Evolutionary conservation across 2,329 filamentous ascomycete species (phyloP).

Genomic region (Fusarium lateritium): DNA sequence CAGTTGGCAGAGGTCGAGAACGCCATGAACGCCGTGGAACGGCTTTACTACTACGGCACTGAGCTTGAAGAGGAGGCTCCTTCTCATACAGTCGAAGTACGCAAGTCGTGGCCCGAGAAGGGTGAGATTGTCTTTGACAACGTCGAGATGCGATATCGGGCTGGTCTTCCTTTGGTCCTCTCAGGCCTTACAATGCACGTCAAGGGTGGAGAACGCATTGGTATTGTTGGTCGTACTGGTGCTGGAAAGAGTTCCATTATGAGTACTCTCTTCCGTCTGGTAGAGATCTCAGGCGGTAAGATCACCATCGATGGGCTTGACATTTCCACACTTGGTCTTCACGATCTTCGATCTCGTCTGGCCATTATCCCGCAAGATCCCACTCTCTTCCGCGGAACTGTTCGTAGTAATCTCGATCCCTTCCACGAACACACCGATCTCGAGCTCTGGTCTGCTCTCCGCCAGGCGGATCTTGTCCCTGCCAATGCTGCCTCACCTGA

Average conservation of each 20-base stretch:
- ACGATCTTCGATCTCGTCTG: conserved; percentile 81
- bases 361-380: conserved; percentile 90
- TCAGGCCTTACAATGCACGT: conserved; percentile 80
- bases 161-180: conserved; percentile 79
- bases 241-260: conserved; percentile 89
- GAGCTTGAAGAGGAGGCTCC: conserved; percentile 91
- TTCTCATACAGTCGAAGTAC: conserved; percentile 80
- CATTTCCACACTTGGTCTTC: conserved; percentile 81
- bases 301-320: conserved; percentile 77
- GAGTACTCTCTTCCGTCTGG: conserved; percentile 84
- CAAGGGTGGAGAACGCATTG: conserved; percentile 81
- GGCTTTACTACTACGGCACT: conserved; percentile 90
- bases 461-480: conserved; percentile 80
- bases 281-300: conserved; percentile 73
- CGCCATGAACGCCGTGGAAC: conserved; percentile 97
- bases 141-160: conserved; percentile 84
- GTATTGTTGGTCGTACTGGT: conserved; percentile 85
- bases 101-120: conserved; percentile 84
- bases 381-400: conserved; percentile 85
- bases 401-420: conserved; percentile 84
- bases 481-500: conserved; percentile 74
- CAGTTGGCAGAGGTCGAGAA: conserved; percentile 97
- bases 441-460: conserved; percentile 82
- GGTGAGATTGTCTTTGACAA: conserved; percentile 85
- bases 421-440: conserved; percentile 84